These are phyloP conservation scores for Colletotrichum paranaense DNA, from an alignment of 2,329 filamentous ascomycete genomes.

Conservation along the genomic window DNA sequence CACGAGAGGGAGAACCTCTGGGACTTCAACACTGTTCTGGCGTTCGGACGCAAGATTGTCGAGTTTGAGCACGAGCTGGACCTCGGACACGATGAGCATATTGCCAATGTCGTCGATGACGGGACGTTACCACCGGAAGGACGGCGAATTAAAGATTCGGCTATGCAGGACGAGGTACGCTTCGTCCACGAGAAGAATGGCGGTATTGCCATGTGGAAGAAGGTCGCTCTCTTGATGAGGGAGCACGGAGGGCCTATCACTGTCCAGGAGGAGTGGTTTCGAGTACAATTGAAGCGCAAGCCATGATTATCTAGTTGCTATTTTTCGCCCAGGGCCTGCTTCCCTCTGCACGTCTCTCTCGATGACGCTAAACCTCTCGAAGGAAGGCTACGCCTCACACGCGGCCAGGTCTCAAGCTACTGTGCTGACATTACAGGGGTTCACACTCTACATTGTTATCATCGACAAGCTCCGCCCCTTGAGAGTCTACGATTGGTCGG, in stretches of 20 bases:
- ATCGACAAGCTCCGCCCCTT: not conserved
- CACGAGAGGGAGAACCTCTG: slow-evolving; percentile 49
- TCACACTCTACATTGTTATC: not conserved
- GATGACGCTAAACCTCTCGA: not conserved
- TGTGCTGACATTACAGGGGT: not conserved
- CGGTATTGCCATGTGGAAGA: not conserved
- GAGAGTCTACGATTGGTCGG: not conserved
- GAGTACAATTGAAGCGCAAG: slow-evolving; percentile 10
- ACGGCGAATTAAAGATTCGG: slow-evolving; percentile 41
- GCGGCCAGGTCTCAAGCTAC: not conserved
- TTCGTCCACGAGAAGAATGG: not conserved
- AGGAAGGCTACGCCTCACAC: not conserved
- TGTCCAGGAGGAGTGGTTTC: slow-evolving; percentile 14
- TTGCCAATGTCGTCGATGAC: slow-evolving; percentile 36
- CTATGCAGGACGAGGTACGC: slow-evolving; percentile 3
- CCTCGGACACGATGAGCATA: slow-evolving; percentile 38
- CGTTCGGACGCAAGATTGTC: slow-evolving; percentile 45
- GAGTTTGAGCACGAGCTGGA: slow-evolving; percentile 52
- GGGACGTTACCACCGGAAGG: slow-evolving; percentile 41
- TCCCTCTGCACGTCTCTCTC: no score
- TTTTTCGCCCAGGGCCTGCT: not conserved
- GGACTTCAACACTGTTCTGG: slow-evolving; percentile 47
- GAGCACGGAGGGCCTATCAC: slow-evolving; percentile 9
- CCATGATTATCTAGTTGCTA: slow-evolving; percentile 4
- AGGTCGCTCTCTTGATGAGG: slow-evolving; percentile 24